phyloP scores from a whole-genome alignment of 176 grass and related monocot genomes.

The Oryza punctata region DNA sequence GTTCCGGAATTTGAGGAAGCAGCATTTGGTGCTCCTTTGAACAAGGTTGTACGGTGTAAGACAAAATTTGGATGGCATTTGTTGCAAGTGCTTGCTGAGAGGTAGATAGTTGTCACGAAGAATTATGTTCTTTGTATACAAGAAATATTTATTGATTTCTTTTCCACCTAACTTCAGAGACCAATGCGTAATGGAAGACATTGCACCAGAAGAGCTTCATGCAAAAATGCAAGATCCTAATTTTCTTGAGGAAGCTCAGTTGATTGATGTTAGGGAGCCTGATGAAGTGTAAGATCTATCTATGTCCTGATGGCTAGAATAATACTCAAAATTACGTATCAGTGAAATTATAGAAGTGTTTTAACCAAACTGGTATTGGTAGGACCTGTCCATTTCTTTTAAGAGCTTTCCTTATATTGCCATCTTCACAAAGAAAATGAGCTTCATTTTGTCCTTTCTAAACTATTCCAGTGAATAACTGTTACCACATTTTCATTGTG shows the following conservation, averaged over 20 bases:
- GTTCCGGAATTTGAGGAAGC: constrained; percentile 98
- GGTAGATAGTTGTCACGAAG: constrained; percentile 51
- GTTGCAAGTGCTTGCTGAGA: constrained; percentile 97
- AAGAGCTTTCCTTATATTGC: not conserved
- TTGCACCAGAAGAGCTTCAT: constrained; percentile 80
- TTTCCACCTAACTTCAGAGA: constrained; percentile 53
- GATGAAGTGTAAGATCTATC: constrained; percentile 84
- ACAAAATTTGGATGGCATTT: constrained; percentile 99
- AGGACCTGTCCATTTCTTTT: constrained; percentile 17
- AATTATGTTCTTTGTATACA: not conserved
- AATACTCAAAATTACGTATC: not conserved
- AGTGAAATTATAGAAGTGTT: not conserved
- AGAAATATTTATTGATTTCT: constrained; percentile 9
- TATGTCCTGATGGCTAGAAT: not conserved
- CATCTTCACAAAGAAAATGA: not conserved
- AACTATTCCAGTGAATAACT: not conserved
- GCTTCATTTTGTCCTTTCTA: not conserved
- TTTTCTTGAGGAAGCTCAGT: constrained; percentile 84
- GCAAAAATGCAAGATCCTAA: constrained; percentile 83
- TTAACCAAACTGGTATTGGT: not conserved
- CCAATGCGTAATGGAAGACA: constrained; percentile 81
- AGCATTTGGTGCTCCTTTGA: constrained; percentile 87
- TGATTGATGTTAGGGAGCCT: constrained; percentile 95
- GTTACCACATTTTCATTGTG: not conserved
- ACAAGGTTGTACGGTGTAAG: constrained; percentile 91